Percentiles rank a stretch among this genome's conserved stretches.
Evolutionary conservation across 768 basidiomycete genomes (phyloP).

Genomic region (Gloeophyllum trabeum): DNA sequence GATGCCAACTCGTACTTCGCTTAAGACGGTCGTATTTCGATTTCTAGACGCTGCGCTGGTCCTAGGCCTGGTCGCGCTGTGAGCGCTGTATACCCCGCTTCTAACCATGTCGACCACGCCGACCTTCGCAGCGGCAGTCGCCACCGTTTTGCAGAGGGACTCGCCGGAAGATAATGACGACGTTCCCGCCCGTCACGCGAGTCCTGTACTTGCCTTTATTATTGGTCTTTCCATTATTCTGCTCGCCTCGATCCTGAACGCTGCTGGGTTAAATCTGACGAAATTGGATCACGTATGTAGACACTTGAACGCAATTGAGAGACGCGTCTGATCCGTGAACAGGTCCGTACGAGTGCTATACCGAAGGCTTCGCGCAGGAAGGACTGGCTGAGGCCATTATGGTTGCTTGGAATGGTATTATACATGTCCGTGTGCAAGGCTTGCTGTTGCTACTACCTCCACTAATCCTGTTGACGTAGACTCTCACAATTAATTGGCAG

Average conservation of each 20-base stretch:
- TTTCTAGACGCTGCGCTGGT: too few relatives aligned
- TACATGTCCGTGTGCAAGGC: slow-evolving; percentile 57
- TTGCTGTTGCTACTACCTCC: slow-evolving; percentile 3
- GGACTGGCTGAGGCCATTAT: slow-evolving; percentile 79
- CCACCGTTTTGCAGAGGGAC: too few relatives aligned
- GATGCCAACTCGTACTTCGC: too few relatives aligned
- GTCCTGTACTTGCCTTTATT: slow-evolving; percentile 61
- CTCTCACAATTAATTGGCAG: slow-evolving; percentile 82
- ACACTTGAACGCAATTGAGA: background rate
- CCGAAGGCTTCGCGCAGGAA: slow-evolving; percentile 65
- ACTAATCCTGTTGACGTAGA: slow-evolving; percentile 32
- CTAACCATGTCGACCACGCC: too few relatives aligned
- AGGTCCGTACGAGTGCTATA: slow-evolving; percentile 65
- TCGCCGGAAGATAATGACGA: slow-evolving; percentile 7
- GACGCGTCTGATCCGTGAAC: slow-evolving; percentile 1
- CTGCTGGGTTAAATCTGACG: slow-evolving; percentile 88
- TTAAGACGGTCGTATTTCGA: too few relatives aligned
- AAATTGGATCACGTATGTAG: slow-evolving; percentile 80
- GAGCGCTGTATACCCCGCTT: too few relatives aligned
- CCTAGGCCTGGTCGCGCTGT: too few relatives aligned
- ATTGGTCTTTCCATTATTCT: slow-evolving; percentile 82
- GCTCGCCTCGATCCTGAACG: slow-evolving; percentile 76
- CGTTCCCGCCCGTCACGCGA: slow-evolving; percentile 28
- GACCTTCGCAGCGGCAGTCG: too few relatives aligned
- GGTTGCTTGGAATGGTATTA: slow-evolving; percentile 87